A percentile compares a stretch with the other conserved stretches of the same genome.
Conservation (phyloP, 1,139 yeast genomes). For the Blastobotrys serpentis region DNA sequence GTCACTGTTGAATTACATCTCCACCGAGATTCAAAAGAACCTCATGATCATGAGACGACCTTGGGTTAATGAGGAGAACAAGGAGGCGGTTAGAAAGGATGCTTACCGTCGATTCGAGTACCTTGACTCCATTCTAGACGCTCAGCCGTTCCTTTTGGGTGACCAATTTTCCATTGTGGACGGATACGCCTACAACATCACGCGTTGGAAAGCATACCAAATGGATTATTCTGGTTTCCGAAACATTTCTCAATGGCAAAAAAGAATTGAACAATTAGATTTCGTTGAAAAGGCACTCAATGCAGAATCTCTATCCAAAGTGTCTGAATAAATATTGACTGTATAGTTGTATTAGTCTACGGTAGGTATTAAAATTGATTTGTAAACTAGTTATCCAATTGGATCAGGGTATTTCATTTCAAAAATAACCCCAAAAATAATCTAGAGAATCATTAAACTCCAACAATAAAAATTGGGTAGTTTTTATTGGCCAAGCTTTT, state of each 20-base stretch:
- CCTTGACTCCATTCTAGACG: constrained; percentile 3
- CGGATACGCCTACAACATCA: constrained; percentile 11
- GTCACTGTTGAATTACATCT: constrained; percentile 6
- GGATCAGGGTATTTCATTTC: too few relatives aligned
- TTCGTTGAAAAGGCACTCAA: neutral
- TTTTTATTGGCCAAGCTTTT: too few relatives aligned
- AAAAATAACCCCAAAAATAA: too few relatives aligned
- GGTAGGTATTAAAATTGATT: too few relatives aligned
- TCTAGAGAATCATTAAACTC: too few relatives aligned
- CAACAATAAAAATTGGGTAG: too few relatives aligned
- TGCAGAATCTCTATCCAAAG: neutral
- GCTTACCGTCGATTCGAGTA: neutral
- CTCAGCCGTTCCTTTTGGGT: constrained; percentile 6
- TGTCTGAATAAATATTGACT: neutral
- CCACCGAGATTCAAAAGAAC: constrained; percentile 3
- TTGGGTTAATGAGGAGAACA: neutral
- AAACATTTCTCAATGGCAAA: constrained; percentile 2
- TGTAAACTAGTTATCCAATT: too few relatives aligned
- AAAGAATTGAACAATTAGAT: neutral
- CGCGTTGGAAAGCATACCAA: constrained; percentile 2
- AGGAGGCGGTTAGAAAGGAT: constrained; percentile 1
- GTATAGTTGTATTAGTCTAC: too few relatives aligned
- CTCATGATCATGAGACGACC: neutral
- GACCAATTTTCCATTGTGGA: constrained; percentile 12
- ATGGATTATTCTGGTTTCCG: neutral